Evolutionary conservation across 805 yeast species (phyloP), one percentile per base, ranked within the genome.

Genomic region (Kodamaea hsintzibuensis): DNA sequence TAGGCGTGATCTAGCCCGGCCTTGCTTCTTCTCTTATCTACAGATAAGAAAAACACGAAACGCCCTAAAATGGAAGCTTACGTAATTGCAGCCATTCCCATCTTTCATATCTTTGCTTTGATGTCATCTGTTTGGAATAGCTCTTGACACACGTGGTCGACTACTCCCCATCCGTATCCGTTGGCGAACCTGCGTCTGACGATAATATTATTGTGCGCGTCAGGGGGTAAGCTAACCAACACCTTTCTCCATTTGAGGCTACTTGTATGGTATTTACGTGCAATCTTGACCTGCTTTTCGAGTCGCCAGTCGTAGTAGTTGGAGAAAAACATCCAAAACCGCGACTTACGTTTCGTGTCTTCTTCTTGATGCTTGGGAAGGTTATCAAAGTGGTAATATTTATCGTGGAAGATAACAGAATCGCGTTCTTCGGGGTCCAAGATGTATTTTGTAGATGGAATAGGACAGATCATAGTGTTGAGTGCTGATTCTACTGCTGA

Each of bases 111-210:
- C 37, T 47, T 47, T 35, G 42, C 49, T 12, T 14, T 33, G 25
- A 40, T 16, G 19, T 40, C 44, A 17, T 12, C 19, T 6, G 22
- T 16, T n/a, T 14, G 44, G 44, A 40, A 40, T 13, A 40, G 19
- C 13, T 40, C 22, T 19, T 37, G 42, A 43, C 52, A 50, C 52
- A 76, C 59, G 57, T 76, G 80, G 53, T 75, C 77, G 8, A 76
- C 62, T 8, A 76, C 79, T 1, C 78, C 78, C 81, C 81, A 76
- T 8, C 81, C 81, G 56, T 72, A 76, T 1, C 78, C 80, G 60
- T 76, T 76, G 22, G 76, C 64, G 60, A 76, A 76, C 35, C 78
- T 56, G 50, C 81, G 63, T 47, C 81, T 57, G 12, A 76, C 81
- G 3, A 74, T 64, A 6, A 76, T 76, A 55, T 76, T 76, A 57